phyloP scores from a whole-genome alignment of 1,284 basidiomycete genomes.

The Bondarzewia mesenterica region DNA sequence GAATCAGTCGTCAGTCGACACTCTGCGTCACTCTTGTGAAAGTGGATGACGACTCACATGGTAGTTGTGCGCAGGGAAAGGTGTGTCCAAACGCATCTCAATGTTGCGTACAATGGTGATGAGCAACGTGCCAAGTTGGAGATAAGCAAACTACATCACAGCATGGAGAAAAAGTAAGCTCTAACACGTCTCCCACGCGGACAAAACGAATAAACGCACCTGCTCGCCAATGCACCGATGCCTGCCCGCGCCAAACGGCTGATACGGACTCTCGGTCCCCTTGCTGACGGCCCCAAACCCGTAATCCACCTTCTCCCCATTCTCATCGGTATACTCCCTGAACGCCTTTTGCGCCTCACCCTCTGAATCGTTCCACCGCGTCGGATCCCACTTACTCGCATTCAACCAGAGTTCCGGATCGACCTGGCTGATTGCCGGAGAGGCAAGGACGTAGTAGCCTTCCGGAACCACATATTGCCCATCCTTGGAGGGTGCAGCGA shows the following conservation, averaged over 20 bases:
- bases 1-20: not conserved
- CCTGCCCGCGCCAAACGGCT: constrained; percentile 94
- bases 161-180: not conserved
- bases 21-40: not conserved
- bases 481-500: constrained; percentile 71
- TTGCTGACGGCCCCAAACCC: constrained; percentile 93
- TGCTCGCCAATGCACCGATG: constrained; percentile 95
- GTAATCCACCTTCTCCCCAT: constrained; percentile 88
- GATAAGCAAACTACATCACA: constrained; percentile 76
- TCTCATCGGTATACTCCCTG: constrained; percentile 64
- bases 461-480: constrained; percentile 81
- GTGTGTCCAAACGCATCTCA: constrained; percentile 62
- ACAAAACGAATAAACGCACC: constrained; percentile 30
- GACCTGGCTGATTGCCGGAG: constrained; percentile 82
- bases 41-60: constrained; percentile 46
- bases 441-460: constrained; percentile 88
- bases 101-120: constrained; percentile 72
- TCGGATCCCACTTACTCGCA: constrained; percentile 68
- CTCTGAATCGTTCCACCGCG: constrained; percentile 78
- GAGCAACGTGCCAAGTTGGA: constrained; percentile 87
- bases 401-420: constrained; percentile 85
- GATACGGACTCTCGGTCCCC: constrained; percentile 86
- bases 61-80: constrained; percentile 84
- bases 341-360: constrained; percentile 73
- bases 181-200: not conserved